phyloP scores from a whole-genome alignment of 441 rosid genomes.

The Breynia disticha region DNA sequence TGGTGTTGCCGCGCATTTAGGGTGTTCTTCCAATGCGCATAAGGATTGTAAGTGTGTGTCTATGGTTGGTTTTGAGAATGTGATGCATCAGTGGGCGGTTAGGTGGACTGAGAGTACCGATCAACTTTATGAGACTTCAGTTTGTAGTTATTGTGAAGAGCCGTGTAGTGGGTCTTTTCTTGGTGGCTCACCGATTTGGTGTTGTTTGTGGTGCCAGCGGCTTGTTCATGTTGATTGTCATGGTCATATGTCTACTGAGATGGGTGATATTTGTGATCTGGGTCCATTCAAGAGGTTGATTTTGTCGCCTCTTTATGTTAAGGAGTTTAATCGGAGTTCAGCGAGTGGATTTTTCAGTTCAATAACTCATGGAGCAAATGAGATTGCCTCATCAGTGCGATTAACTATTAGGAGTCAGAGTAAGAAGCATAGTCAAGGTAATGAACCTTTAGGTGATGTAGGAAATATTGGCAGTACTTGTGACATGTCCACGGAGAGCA shows the following conservation, averaged over 20 bases:
- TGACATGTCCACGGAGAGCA: constrained; percentile 51
- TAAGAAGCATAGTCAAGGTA: constrained; percentile 67
- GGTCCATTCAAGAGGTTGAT: constrained; percentile 76
- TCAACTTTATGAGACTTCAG: constrained; percentile 67
- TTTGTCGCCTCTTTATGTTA: constrained; percentile 77
- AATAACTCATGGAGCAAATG: constrained; percentile 93
- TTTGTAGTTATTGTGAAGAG: constrained; percentile 89
- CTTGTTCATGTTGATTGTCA: constrained; percentile 95
- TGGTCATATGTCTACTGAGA: constrained; percentile 58
- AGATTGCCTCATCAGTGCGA: constrained; percentile 85
- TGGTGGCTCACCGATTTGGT: constrained; percentile 97
- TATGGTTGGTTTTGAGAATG: constrained; percentile 67
- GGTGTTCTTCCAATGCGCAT: constrained; percentile 61
- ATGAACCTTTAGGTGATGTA: constrained; percentile 46
- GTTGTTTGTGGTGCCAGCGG: constrained; percentile 98
- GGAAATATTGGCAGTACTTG: constrained; percentile 40
- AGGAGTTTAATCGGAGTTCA: constrained; percentile 45
- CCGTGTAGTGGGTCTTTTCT: constrained; percentile 85
- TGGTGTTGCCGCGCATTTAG: constrained; percentile 71
- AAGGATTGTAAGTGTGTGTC: constrained; percentile 88
- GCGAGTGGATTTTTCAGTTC: constrained; percentile 80
- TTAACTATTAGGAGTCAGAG: constrained; percentile 84
- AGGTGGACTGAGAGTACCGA: constrained; percentile 82
- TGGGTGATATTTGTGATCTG: constrained; percentile 78
- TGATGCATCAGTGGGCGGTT: constrained; percentile 90